Conservation (phyloP, 139 green algal species). For the Spirogloea muscicola region DNA sequence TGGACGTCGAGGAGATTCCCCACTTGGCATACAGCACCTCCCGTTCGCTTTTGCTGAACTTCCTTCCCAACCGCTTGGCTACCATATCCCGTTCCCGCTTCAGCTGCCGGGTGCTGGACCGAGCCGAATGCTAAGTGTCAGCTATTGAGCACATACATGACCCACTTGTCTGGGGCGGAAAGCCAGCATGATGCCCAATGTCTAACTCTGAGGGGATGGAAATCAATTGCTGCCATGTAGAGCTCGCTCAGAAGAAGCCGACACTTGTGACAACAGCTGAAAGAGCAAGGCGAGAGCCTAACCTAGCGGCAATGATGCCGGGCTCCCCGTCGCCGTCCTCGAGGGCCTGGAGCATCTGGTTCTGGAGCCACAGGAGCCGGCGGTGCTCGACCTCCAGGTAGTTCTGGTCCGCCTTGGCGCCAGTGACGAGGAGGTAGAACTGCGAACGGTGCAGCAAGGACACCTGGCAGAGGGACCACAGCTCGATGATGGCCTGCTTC, state of each 20-base stretch:
- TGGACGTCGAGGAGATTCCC: constrained; percentile 15
- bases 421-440: constrained; percentile 38
- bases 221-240: background rate
- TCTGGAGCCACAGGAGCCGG: constrained; percentile 25
- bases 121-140: background rate
- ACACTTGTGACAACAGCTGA: background rate
- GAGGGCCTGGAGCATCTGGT: background rate
- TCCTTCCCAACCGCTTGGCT: constrained; percentile 1
- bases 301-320: background rate
- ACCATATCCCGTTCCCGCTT: constrained; percentile 15
- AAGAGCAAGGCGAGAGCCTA: background rate
- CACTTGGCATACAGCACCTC: constrained; percentile 26
- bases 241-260: background rate
- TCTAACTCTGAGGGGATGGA: background rate
- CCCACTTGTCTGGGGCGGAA: background rate
- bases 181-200: background rate
- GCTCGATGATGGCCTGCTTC: constrained; percentile 20
- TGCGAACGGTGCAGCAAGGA: constrained; percentile 40
- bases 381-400: constrained; percentile 45
- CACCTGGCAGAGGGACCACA: constrained; percentile 43
- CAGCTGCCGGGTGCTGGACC: constrained; percentile 10
- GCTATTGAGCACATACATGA: background rate
- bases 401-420: constrained; percentile 11
- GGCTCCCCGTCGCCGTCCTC: constrained; percentile 6
- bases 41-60: constrained; percentile 13